phyloP scores from a whole-genome alignment of 768 basidiomycete species.

The Mycena albidolilacea region DNA sequence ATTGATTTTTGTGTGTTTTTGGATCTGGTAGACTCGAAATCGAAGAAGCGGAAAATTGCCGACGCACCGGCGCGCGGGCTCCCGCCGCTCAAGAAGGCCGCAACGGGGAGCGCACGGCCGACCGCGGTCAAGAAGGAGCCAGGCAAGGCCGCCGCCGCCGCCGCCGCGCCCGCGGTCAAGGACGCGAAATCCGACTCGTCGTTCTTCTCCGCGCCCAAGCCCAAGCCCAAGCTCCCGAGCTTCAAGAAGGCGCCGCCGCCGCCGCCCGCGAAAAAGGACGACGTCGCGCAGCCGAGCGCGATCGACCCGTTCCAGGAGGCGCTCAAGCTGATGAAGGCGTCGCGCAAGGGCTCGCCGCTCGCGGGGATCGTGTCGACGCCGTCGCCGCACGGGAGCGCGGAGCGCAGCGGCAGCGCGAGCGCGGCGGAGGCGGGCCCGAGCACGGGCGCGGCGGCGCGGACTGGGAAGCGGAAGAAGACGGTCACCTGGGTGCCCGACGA shows the following conservation, averaged over 20 bases:
- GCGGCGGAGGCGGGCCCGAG: slow-evolving; percentile 50
- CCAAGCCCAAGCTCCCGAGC: slow-evolving; percentile 86
- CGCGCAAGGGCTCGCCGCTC: slow-evolving; percentile 69
- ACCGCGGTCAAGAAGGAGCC: slow-evolving; percentile 72
- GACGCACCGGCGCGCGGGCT: slow-evolving; percentile 65
- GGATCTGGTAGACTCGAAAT: slow-evolving; percentile 62
- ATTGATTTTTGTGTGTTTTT: slow-evolving; percentile 42
- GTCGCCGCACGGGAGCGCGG: slow-evolving; percentile 50
- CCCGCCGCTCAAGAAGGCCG: slow-evolving; percentile 78
- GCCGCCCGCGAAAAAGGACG: slow-evolving; percentile 63
- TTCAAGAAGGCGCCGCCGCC: slow-evolving; percentile 83
- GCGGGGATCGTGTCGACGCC: slow-evolving; percentile 62
- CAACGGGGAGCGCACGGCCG: slow-evolving; percentile 63
- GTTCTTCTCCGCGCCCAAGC: slow-evolving; percentile 90
- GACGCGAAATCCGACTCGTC: slow-evolving; percentile 90
- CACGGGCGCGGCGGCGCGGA: slow-evolving; percentile 55
- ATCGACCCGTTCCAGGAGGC: slow-evolving; percentile 89
- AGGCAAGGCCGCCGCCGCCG: slow-evolving; percentile 40
- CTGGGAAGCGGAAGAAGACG: slow-evolving; percentile 79
- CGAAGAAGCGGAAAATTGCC: slow-evolving; percentile 83
- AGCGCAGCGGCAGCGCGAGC: not conserved
- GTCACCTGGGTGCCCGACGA: slow-evolving; percentile 86
- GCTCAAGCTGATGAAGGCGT: slow-evolving; percentile 79
- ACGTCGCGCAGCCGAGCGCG: slow-evolving; percentile 80
- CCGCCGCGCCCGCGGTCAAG: slow-evolving; percentile 61